Conservation (phyloP, 2,329 filamentous ascomycete species). For the Pyrenophora graminea region DNA sequence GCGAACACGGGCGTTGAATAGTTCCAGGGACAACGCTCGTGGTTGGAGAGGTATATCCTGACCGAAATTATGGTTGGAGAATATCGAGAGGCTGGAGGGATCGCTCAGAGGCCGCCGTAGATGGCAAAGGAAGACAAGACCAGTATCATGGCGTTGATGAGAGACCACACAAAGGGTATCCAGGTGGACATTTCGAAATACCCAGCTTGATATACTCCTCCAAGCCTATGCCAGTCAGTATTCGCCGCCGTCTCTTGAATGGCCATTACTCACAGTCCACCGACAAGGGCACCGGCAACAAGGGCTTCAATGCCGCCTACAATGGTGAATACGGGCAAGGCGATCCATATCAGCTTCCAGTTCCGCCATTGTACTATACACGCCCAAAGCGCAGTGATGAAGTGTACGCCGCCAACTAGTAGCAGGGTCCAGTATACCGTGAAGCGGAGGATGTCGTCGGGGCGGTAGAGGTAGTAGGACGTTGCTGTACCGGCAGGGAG, state of each 20-base stretch:
- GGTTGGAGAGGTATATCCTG: too few relatives aligned
- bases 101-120: conserved; percentile 73
- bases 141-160: conserved; percentile 80
- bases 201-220: conserved; percentile 78
- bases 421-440: conserved; percentile 86
- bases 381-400: conserved; percentile 72
- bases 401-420: conserved; percentile 74
- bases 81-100: too few relatives aligned
- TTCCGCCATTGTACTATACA: conserved; percentile 68
- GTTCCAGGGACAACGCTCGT: too few relatives aligned
- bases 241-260: neutral
- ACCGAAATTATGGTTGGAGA: too few relatives aligned
- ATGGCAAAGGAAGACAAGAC: conserved; percentile 92
- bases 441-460: conserved; percentile 82
- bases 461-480: conserved; percentile 70
- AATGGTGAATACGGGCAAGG: conserved; percentile 71
- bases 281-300: conserved; percentile 79
- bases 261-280: conserved; percentile 67
- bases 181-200: conserved; percentile 92
- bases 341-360: conserved; percentile 67
- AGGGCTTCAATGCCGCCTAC: conserved; percentile 77
- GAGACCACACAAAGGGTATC: conserved; percentile 87
- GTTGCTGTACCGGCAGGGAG: conserved; percentile 61
- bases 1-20: too few relatives aligned
- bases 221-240: conserved; percentile 59